Base-by-base conservation (phyloP, 352 stramenopile species). In the Phytophthora brassicae region DNA sequence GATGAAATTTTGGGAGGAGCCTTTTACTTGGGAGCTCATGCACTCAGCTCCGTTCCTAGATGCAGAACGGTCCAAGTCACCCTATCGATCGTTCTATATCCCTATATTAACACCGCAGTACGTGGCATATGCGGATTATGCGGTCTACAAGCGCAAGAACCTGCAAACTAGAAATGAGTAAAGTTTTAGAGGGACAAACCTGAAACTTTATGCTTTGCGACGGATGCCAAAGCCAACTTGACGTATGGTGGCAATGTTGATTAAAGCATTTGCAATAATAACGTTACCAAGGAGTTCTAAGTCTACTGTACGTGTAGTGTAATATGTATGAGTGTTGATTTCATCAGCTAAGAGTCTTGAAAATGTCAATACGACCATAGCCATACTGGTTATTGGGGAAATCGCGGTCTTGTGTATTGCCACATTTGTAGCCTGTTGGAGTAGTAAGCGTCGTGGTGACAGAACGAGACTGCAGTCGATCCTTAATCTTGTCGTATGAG, bases 21-120 rank as follows among this genome's bases (percentile, higher is more conserved):
- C 70, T 19, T 42, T 64, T 26, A 71, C 72, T 17, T 94, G 85
- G 85, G 44, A 79, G 50, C 55, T 77, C 3, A 56, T 91, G 36
- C 52, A 89, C 49, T 60, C 60, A 12, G 77, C 84, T 45, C 55
- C 60, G 26, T 94, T 92, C 53, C 60, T 94, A 0, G 60, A 91
- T 38, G 69, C 83, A 2, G 81, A 89, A 35, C 66, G 63, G 23
- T 94, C 85, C 14, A 58, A 66, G 29, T 89, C 79, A 13, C 77
- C 82, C 4, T 91, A 76, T 36, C 77, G 85, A 13, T 83, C 85
- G 44, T 91, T 94, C 42, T 94, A 90, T 64, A 80, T 94, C 57
- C 85, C 85, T 14, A 55, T 86, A 0, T 56, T 88, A n/a, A 89
- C 85, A 17, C 64, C 75, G 8, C 64, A 67, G 22, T 67, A 85